A percentile compares a stretch with the other conserved stretches of the same genome.
Conservation (phyloP, 371 early-diverging fungal genomes). For the Circinella umbellata region DNA sequence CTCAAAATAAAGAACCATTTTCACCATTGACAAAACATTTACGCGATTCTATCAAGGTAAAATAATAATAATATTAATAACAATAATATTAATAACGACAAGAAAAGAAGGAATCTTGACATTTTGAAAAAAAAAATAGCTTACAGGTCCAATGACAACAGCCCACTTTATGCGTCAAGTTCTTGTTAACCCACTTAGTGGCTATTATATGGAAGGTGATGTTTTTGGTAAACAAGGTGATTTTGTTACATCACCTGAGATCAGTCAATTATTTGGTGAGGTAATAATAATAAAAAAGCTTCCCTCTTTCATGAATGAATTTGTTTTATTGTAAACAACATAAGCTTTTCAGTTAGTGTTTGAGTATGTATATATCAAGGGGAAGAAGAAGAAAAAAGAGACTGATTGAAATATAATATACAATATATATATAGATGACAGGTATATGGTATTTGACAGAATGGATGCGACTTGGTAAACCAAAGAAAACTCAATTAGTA, state of each 20-base stretch:
- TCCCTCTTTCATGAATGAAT: not conserved
- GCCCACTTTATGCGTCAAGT: constrained; percentile 90
- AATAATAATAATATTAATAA: no score
- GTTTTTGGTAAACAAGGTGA: constrained; percentile 96
- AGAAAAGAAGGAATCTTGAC: no score
- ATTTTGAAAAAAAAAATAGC: constrained; percentile 28
- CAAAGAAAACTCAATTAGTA: constrained; percentile 69
- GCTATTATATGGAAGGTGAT: constrained; percentile 92
- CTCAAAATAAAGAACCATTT: constrained; percentile 53
- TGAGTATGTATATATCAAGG: no score
- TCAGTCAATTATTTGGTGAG: constrained; percentile 98
- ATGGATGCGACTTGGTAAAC: constrained; percentile 70
- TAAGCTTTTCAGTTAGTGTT: no score
- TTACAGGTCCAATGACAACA: constrained; percentile 86
- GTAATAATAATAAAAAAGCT: constrained; percentile 32
- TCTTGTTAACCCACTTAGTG: constrained; percentile 86
- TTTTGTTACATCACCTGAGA: constrained; percentile 96
- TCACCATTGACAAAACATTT: constrained; percentile 68
- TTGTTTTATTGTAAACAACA: not conserved
- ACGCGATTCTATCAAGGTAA: constrained; percentile 64
- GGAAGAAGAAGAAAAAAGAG: no score
- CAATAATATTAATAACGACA: not conserved
- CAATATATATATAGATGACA: constrained; percentile 54
- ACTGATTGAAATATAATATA: not conserved
- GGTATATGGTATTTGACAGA: constrained; percentile 83